These are phyloP conservation scores for Rhodotorula kratochvilovae DNA, from an alignment of 768 basidiomycete species.

Conservation along the genomic window DNA sequence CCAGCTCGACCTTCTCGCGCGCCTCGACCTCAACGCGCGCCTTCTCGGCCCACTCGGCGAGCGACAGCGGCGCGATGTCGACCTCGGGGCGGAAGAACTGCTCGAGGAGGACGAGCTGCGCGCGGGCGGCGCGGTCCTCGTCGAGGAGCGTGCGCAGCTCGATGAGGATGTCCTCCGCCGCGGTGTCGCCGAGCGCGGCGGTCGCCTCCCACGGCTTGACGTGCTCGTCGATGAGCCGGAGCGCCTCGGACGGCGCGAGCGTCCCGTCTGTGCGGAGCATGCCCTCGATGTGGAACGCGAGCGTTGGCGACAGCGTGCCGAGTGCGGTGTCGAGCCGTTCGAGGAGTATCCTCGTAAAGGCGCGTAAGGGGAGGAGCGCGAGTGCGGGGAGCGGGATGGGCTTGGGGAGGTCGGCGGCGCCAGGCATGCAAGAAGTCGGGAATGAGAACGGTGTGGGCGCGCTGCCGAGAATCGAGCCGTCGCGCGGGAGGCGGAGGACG, in stretches of 20 bases:
- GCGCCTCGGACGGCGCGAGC: conserved; percentile 2
- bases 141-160: conserved; percentile 16
- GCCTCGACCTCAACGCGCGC: not conserved
- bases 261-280: conserved; percentile 12
- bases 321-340: not conserved
- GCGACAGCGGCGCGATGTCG: not conserved
- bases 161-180: conserved; percentile 18
- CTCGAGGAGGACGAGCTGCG: not conserved
- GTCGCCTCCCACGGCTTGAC: not conserved
- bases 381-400: not conserved
- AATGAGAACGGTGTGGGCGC: not conserved
- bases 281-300: conserved; percentile 22
- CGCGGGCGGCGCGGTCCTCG: not conserved
- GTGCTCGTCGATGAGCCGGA: not conserved
- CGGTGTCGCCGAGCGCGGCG: not conserved
- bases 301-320: not conserved
- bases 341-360: not conserved
- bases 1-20: not conserved
- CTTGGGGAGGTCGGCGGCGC: not conserved
- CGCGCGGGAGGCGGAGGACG: not conserved
- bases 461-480: not conserved
- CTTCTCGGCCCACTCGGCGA: not conserved
- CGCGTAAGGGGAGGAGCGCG: not conserved
- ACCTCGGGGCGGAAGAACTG: not conserved
- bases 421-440: not conserved